These are phyloP conservation scores for Populus ilicifolia DNA, from an alignment of 345 rosid genomes.

Conservation along the genomic window DNA sequence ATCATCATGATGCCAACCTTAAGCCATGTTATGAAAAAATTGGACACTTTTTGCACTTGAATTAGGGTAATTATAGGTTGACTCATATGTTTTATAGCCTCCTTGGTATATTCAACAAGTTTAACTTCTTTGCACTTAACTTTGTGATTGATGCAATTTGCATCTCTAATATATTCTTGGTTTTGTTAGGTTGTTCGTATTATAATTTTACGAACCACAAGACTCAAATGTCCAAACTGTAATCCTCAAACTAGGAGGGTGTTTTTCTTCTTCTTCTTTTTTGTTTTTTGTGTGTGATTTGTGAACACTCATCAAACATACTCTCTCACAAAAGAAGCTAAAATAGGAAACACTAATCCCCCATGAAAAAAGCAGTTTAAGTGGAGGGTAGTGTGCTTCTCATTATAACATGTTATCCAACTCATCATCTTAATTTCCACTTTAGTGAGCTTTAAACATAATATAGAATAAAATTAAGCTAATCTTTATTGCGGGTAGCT, in stretches of 20 bases:
- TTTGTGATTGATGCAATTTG: too few relatives aligned
- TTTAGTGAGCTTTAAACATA: constrained; percentile 32
- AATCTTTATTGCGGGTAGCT: constrained; percentile 26
- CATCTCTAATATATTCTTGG: too few relatives aligned
- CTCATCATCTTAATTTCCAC: constrained; percentile 28
- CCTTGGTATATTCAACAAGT: too few relatives aligned
- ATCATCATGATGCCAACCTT: too few relatives aligned
- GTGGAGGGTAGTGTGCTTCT: constrained; percentile 14
- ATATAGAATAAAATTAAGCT: constrained; percentile 27
- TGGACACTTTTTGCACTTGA: too few relatives aligned
- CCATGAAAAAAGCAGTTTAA: neutral
- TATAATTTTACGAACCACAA: neutral
- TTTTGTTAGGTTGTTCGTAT: too few relatives aligned
- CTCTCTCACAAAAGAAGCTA: neutral
- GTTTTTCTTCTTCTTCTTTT: too few relatives aligned
- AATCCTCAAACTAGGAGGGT: neutral
- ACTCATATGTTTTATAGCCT: too few relatives aligned
- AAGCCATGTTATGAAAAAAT: too few relatives aligned
- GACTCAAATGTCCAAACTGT: neutral
- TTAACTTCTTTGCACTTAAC: too few relatives aligned
- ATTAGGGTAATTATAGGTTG: too few relatives aligned
- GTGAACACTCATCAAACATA: neutral
- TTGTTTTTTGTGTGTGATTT: neutral
- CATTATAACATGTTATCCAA: constrained; percentile 32
- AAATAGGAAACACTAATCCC: neutral